Conservation (phyloP, 768 basidiomycete genomes). For the Cantharellus anzutake region DNA sequence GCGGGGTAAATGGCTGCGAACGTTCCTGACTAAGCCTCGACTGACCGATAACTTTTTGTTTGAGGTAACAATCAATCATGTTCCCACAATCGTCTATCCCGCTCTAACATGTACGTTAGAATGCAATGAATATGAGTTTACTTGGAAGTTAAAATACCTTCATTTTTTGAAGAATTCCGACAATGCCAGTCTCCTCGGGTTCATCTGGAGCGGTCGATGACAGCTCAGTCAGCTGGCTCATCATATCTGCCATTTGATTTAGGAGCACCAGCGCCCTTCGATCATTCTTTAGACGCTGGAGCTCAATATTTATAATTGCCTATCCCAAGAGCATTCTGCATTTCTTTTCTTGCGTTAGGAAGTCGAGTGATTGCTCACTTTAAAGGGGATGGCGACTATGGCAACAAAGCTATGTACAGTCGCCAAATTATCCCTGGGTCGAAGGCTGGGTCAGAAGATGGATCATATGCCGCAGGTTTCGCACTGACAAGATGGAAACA, state of each 20-base stretch:
- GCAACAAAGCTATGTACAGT: background rate
- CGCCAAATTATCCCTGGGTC: background rate
- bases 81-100: background rate
- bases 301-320: background rate
- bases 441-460: background rate
- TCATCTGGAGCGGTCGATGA: background rate
- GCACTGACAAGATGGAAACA: no score
- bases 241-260: background rate
- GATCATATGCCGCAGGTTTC: no score
- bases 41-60: background rate
- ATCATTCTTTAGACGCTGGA: background rate
- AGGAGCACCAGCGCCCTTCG: background rate
- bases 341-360: no score
- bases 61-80: background rate
- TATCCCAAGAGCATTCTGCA: background rate
- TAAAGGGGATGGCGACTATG: background rate
- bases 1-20: background rate
- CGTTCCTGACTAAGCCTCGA: background rate
- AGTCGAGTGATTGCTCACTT: no score
- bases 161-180: background rate
- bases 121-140: background rate
- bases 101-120: background rate
- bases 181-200: background rate
- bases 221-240: background rate
- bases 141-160: background rate